These are phyloP conservation scores for Tuber microsphaerosporum DNA, from an alignment of 495 filamentous ascomycete genomes.

Conservation along the genomic window DNA sequence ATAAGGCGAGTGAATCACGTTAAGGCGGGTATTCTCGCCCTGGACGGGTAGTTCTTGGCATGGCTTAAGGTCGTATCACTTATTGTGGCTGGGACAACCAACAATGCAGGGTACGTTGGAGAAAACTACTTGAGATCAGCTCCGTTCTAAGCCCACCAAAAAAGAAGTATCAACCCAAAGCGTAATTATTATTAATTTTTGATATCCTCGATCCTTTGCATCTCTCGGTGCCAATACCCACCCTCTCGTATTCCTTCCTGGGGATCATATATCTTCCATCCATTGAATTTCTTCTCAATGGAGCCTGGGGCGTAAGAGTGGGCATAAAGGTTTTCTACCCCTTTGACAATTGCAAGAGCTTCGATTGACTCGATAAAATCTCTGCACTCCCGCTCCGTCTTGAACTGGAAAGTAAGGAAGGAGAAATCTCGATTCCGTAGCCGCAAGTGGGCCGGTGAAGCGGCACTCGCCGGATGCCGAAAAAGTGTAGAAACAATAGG, in stretches of 20 bases:
- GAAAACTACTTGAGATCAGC: slow-evolving; percentile 60
- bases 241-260: slow-evolving; percentile 42
- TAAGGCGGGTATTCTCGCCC: slow-evolving; percentile 76
- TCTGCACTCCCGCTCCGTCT: slow-evolving; percentile 61
- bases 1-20: slow-evolving; percentile 72
- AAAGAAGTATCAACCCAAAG: slow-evolving; percentile 45
- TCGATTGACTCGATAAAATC: slow-evolving; percentile 88
- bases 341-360: slow-evolving; percentile 69
- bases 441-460: slow-evolving; percentile 72
- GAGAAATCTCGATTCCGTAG: slow-evolving; percentile 86
- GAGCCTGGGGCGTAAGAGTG: slow-evolving; percentile 71
- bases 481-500: slow-evolving; percentile 73
- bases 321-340: slow-evolving; percentile 84
- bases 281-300: slow-evolving; percentile 67
- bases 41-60: slow-evolving; percentile 78
- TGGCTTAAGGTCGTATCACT: slow-evolving; percentile 97
- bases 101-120: slow-evolving; percentile 79
- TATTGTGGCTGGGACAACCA: slow-evolving; percentile 79
- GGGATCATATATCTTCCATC: slow-evolving; percentile 84
- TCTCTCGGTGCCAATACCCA: slow-evolving; percentile 40
- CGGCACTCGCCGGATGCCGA: slow-evolving; percentile 62
- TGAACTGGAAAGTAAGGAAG: slow-evolving; percentile 85
- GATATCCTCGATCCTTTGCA: slow-evolving; percentile 80
- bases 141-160: slow-evolving; percentile 9
- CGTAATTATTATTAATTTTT: slow-evolving; percentile 77